Percentiles rank a stretch among this genome's conserved stretches.
phyloP scores from a whole-genome alignment of 345 rosid species.

The Eucalyptus brandiana region DNA sequence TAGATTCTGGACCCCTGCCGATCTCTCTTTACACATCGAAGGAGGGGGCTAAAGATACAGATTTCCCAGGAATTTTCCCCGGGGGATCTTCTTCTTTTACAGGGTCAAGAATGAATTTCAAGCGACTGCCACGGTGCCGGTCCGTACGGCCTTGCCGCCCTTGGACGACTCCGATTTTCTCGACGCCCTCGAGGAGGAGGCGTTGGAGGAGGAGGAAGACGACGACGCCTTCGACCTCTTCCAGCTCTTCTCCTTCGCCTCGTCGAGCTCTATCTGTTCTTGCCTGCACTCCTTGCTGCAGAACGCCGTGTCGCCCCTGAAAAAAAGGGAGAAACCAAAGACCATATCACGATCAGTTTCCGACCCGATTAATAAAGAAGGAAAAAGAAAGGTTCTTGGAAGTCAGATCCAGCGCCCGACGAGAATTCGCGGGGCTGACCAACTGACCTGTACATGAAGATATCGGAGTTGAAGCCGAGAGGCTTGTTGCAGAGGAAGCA shows the following conservation, averaged over 20 bases:
- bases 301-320: constrained; percentile 67
- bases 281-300: constrained; percentile 78
- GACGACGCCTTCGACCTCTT: constrained; percentile 13
- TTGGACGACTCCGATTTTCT: background rate
- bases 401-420: background rate
- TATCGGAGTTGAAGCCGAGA: constrained; percentile 51
- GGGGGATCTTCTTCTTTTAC: background rate
- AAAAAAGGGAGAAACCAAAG: background rate
- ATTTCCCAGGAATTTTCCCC: background rate
- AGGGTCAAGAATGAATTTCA: background rate
- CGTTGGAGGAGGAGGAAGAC: constrained; percentile 18
- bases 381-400: too few relatives aligned
- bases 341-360: background rate
- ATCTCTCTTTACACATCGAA: background rate
- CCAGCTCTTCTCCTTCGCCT: constrained; percentile 30
- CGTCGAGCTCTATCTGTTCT: constrained; percentile 71
- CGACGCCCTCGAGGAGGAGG: constrained; percentile 7
- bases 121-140: constrained; percentile 39
- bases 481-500: constrained; percentile 66
- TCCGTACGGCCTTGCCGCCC: constrained; percentile 19
- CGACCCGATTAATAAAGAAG: background rate
- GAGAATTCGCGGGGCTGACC: background rate
- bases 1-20: background rate
- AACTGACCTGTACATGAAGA: constrained; percentile 88
- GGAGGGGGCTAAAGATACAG: background rate